These are phyloP conservation scores for Yueomyces sinensis DNA, from an alignment of 805 yeast species.

Conservation along the genomic window DNA sequence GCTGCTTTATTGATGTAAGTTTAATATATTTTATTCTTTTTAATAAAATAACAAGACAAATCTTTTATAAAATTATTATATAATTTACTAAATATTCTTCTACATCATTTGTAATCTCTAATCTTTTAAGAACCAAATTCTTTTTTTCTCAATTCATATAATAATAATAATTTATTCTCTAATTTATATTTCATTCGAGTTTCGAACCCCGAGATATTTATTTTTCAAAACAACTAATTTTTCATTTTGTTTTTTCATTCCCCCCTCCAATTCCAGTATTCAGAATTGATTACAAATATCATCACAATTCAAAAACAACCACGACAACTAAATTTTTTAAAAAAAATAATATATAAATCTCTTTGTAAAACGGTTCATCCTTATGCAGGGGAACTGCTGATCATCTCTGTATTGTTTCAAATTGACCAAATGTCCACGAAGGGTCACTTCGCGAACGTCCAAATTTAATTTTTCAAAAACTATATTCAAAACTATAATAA, in stretches of 20 bases:
- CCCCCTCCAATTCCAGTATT: neutral
- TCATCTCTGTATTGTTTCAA: conserved; percentile 99
- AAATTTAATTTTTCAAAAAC: too few relatives aligned
- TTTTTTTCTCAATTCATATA: too few relatives aligned
- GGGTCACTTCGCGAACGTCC: conserved; percentile 17
- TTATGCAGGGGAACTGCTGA: conserved; percentile 99
- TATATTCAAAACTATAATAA: neutral
- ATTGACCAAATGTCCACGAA: conserved; percentile 92
- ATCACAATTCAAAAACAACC: too few relatives aligned
- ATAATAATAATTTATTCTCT: too few relatives aligned
- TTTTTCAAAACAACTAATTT: neutral
- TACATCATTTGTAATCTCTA: too few relatives aligned
- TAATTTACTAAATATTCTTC: too few relatives aligned
- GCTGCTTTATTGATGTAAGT: conserved; percentile 35
- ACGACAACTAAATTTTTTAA: too few relatives aligned
- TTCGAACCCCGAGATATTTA: too few relatives aligned
- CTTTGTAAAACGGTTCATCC: conserved; percentile 99
- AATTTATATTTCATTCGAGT: too few relatives aligned
- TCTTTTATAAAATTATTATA: too few relatives aligned
- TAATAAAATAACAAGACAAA: too few relatives aligned
- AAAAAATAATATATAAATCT: conserved; percentile 87
- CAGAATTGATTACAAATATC: neutral
- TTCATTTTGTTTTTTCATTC: neutral
- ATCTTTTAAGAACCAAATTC: too few relatives aligned
- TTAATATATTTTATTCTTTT: neutral